Base-by-base conservation (phyloP, 140 eudicot genomes). In the Cichorium intybus region DNA sequence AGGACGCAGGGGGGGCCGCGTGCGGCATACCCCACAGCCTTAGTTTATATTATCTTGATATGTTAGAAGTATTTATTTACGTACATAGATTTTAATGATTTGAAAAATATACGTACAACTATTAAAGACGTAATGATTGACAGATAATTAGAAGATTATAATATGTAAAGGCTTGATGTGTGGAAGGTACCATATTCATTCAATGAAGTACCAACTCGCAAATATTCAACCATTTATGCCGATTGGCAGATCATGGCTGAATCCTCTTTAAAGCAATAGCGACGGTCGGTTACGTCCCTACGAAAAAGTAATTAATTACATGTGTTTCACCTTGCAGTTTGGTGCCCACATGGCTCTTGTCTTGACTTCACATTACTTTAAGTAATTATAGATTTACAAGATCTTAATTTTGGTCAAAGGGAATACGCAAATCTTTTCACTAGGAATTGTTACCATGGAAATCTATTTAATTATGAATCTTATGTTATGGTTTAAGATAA, bases 131-230 rank as follows among this genome's bases (percentile, higher is more conserved):
- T 56, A 46, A 64, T 64, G 55, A 73, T 74, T 74, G 74, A 74
- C 48, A 56, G 55, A 48, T 58, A 57, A 57, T 41, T 5, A 58
- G 18, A 21, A 3, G 73, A 74, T 50, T 66, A 66, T 47, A 57
- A 56, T 66, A 65, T 43, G 58, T 37, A 56, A 27, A 14, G 16
- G 53, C 21, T 23, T 47, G 62, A 48, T 45, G 79, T 50, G 34
- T 64, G 68, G 79, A 74, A 65, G 74, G 74, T 74, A 74, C 79
- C 76, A 66, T 73, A 49, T 22, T 31, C 61, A 64, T 64, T 46
- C 12, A 73, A 46, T 64, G 66, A 64, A 64, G 73, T 73, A 73
- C 67, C 68, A 64, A 50, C 37, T 47, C 47, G 68, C 68, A 73
- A 64, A 56, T 71, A 64, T 43, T 74, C 56, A 74, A 65, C 62